phyloP scores from a whole-genome alignment of 805 yeast genomes.

The Yarrowia keelungensis region DNA sequence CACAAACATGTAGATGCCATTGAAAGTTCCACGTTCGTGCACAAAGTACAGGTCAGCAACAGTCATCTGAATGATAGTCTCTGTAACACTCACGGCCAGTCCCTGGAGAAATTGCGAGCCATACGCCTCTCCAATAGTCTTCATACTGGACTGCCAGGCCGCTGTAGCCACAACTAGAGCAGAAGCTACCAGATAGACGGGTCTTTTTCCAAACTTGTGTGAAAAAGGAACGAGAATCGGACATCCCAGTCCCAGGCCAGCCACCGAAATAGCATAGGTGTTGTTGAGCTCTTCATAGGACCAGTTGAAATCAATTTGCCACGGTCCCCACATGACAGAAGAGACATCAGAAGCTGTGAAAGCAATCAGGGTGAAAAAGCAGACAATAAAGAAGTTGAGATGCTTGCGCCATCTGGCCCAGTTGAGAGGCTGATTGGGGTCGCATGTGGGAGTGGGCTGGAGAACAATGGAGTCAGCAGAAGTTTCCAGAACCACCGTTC shows the following conservation, averaged over 20 bases:
- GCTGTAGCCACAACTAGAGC: too few relatives aligned
- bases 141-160: too few relatives aligned
- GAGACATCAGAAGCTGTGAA: not conserved
- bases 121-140: too few relatives aligned
- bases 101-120: too few relatives aligned
- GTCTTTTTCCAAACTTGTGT: too few relatives aligned
- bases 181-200: too few relatives aligned
- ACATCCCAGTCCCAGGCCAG: not conserved
- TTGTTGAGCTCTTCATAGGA: not conserved
- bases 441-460: not conserved
- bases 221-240: too few relatives aligned
- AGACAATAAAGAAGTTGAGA: conserved; percentile 1
- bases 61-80: too few relatives aligned
- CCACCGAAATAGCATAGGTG: not conserved
- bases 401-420: not conserved
- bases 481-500: not conserved
- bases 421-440: conserved; percentile 1
- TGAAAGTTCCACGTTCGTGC: too few relatives aligned
- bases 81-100: too few relatives aligned
- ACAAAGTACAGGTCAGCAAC: too few relatives aligned
- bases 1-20: too few relatives aligned
- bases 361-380: not conserved
- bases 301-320: not conserved
- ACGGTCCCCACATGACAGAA: not conserved
- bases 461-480: not conserved